A percentile compares a stretch with the other conserved stretches of the same genome.
Conservation (phyloP, 164 flowering plant species). For the Pachysandra terminalis region DNA sequence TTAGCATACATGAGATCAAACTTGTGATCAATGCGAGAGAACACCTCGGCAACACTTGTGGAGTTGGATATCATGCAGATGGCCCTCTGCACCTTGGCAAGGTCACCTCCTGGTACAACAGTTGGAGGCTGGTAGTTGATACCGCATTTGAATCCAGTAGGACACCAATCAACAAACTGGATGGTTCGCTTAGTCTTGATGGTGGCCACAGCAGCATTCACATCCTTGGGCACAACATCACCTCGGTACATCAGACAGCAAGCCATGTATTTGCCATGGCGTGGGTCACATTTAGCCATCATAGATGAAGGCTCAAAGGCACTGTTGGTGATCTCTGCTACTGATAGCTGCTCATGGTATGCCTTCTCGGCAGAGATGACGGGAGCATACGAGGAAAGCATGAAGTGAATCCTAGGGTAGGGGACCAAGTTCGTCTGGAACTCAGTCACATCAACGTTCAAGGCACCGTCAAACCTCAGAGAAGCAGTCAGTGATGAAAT, state of each 20-base stretch:
- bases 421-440: constrained; percentile 65
- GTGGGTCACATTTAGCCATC: constrained; percentile 66
- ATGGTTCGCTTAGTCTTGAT: constrained; percentile 63
- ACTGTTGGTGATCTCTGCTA: constrained; percentile 59
- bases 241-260: constrained; percentile 61
- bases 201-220: constrained; percentile 60
- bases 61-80: constrained; percentile 57
- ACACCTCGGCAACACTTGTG: constrained; percentile 54
- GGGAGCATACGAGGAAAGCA: constrained; percentile 61
- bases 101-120: constrained; percentile 60
- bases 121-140: constrained; percentile 67
- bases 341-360: constrained; percentile 57
- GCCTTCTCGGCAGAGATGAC: constrained; percentile 59
- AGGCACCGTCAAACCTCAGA: constrained; percentile 56
- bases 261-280: constrained; percentile 61
- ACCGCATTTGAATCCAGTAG: constrained; percentile 61
- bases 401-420: constrained; percentile 58
- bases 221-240: constrained; percentile 62
- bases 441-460: constrained; percentile 57
- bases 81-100: constrained; percentile 60
- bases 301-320: constrained; percentile 59
- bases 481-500: constrained; percentile 61
- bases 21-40: constrained; percentile 52
- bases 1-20: constrained; percentile 59
- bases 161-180: constrained; percentile 66